Base-by-base conservation (phyloP, 164 flowering plant species). In the Liquidambar formosana region DNA sequence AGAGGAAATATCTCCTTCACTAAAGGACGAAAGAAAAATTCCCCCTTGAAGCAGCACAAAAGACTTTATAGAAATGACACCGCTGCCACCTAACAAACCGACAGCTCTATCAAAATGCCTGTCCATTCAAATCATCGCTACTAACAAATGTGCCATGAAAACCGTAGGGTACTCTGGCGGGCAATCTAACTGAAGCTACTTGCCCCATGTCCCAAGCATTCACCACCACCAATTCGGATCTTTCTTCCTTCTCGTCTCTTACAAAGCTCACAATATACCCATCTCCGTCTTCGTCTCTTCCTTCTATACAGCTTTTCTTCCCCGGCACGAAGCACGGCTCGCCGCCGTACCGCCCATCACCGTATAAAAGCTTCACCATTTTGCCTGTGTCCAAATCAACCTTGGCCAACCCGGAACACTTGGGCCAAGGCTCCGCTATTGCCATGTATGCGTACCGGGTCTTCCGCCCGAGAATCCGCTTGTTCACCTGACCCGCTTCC, bases 351-450 rank as follows among this genome's bases (percentile, higher is more conserved):
- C 76, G 65, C 1, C 49, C 49, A 0, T 64, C 69, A 0, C 85
- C 91, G 52, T 85, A 82, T 70, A 78, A 3, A 28, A 69, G 81
- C 54, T 74, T 81, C 1, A 46, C 64, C 41, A 82, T 83, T 5
- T 49, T 26, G 0, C 83, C 84, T 0, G 78, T 83, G 43, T 15
- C 72, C 61, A 87, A 61, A 59, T 85, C 89, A 12, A 87, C 86
- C 71, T 82, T 87, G 0, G 91, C 89, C 4, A 87, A 47, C 19
- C 91, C 91, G 2, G 74, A 70, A 58, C 81, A 77, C 59, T 77
- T 87, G 0, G 91, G 91, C 89, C 89, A 87, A 1, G 91, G 87
- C 38, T 87, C 88, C 0, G 84, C 87, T 26, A 87, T 78, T 0
- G 88, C 91, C 66, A 84, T 27, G 62, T 82, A 87, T 2, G 49